Evolutionary conservation across 345 rosid genomes (phyloP).

Genomic region (Odontarrhena argentea): DNA sequence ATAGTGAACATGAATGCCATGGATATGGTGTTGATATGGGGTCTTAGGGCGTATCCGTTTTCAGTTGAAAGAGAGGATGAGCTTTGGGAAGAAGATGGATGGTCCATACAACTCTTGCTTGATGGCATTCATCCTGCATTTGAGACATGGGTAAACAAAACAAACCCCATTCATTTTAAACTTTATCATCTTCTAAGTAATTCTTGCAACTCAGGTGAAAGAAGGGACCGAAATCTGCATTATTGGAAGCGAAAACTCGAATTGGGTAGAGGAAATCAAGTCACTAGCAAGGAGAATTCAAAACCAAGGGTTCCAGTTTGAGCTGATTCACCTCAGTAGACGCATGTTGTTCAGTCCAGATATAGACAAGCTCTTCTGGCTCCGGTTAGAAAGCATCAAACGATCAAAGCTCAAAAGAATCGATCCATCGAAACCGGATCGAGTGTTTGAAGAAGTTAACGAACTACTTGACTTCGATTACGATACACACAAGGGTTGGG

Average conservation of each 20-base stretch:
- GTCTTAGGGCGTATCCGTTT: conserved; percentile 71
- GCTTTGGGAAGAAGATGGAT: conserved; percentile 66
- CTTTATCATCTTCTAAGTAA: not conserved
- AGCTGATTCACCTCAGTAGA: conserved; percentile 55
- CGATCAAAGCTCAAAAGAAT: conserved; percentile 50
- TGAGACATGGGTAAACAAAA: conserved; percentile 53
- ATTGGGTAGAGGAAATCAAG: conserved; percentile 57
- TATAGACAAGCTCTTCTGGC: conserved; percentile 62
- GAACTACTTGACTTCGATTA: conserved; percentile 51
- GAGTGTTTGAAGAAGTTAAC: conserved; percentile 47
- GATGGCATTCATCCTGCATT: conserved; percentile 56
- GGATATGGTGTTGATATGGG: conserved; percentile 80
- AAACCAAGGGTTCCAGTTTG: conserved; percentile 51
- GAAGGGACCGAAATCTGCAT: conserved; percentile 63
- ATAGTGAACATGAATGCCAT: conserved; percentile 61
- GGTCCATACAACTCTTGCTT: conserved; percentile 57
- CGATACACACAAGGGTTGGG: conserved; percentile 56
- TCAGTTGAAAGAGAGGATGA: conserved; percentile 59
- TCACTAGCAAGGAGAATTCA: conserved; percentile 43
- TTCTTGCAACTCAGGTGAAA: conserved; percentile 52
- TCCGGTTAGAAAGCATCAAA: conserved; percentile 64
- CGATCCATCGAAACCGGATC: conserved; percentile 42
- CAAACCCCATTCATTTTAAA: no score
- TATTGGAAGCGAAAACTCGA: conserved; percentile 54
- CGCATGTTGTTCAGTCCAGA: conserved; percentile 44